Base-by-base conservation (phyloP, 1,284 basidiomycete genomes). In the Cutaneotrichosporon spelunceum region DNA sequence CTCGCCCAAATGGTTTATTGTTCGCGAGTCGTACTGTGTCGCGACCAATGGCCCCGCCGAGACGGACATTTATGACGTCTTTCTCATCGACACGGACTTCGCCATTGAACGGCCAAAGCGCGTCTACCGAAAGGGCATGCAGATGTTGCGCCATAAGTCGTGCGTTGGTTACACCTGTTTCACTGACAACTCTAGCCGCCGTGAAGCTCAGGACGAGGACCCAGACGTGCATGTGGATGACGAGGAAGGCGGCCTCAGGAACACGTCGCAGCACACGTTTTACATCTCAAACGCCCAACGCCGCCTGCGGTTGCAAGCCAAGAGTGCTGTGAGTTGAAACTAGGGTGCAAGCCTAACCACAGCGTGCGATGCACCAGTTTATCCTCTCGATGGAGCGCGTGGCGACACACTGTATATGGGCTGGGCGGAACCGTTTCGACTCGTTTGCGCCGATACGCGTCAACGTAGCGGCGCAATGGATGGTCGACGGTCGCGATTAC, bases 331-430 rank as follows among this genome's bases (percentile, higher is more conserved):
- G 57, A 63, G 76, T 72, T 47, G 8, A 39, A 4, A 24, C 26
- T 27, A 4, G 26, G 53, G 11, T 23, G 16, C n/a, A 24, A n/a
- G 30, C 10, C 53, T 56, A 16, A 59, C 59, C 13, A 8, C 64
- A 92, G 88, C 86, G 94, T 29, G 91, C 96, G 83, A 97, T 98
- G 93, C 83, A 93, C 65, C 95, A 99, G 76, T 99, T 94, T 86
- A 93, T 99, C 62, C 90, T 92, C 6, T 90, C 90, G 1, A 83
- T 99, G 68, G 91, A 98, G 74, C 87, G 88, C 65, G 88, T 89
- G 57, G 88, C 91, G 0, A 83, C 84, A 29, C 84, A 86, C 47
- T 92, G 88, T 42, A 86, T 89, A 64, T 99, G 91, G 82, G 87
- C 86, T 1, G 85, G 88, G 21, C 83, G 83, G 47, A 94, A 97